phyloP scores from a whole-genome alignment of 768 basidiomycete species.

The Collybiopsis luxurians region DNA sequence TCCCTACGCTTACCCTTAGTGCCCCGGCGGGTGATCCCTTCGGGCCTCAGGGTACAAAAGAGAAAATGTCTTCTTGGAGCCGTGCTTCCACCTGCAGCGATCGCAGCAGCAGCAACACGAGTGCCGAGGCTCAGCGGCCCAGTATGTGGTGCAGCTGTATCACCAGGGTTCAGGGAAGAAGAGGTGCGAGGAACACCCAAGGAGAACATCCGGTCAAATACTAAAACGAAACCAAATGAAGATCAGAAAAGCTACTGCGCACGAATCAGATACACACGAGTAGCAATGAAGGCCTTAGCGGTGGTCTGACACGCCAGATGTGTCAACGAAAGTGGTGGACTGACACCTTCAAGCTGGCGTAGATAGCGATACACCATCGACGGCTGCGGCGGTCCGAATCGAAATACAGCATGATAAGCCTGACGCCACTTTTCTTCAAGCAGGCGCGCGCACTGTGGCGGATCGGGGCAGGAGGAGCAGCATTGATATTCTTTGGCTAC shows the following conservation, averaged over 20 bases:
- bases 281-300: constrained; percentile 86
- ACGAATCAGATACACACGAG: constrained; percentile 48
- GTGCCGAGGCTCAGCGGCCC: constrained; percentile 34
- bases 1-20: constrained; percentile 10
- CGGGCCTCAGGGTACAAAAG: constrained; percentile 73
- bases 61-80: constrained; percentile 84
- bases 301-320: constrained; percentile 87
- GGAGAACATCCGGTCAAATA: constrained; percentile 89
- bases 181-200: constrained; percentile 79
- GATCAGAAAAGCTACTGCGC: constrained; percentile 1
- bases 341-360: constrained; percentile 86
- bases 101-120: constrained; percentile 64
- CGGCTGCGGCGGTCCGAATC: constrained; percentile 87
- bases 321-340: constrained; percentile 81
- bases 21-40: constrained; percentile 40
- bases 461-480: constrained; percentile 81
- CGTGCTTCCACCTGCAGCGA: constrained; percentile 50
- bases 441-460: constrained; percentile 71
- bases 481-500: constrained; percentile 96
- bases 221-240: constrained; percentile 32
- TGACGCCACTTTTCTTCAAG: constrained; percentile 94
- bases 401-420: constrained; percentile 82
- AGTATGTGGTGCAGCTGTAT: background rate
- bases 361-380: constrained; percentile 93
- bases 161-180: constrained; percentile 43